Base-by-base conservation (phyloP, 331 rosid genomes). In the Cucumis variabilis region DNA sequence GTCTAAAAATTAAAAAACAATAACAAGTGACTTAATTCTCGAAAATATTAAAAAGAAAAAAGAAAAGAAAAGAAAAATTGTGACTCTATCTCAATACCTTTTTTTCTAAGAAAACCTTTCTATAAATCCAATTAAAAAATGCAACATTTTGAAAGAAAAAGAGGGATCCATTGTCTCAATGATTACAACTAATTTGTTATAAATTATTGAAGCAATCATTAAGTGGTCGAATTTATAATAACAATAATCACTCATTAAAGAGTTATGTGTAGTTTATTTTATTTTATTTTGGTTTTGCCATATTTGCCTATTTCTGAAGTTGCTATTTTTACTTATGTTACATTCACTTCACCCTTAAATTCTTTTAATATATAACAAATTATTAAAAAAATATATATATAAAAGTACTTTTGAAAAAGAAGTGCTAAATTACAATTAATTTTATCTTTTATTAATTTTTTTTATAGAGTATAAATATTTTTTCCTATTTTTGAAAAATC, bases 201-300 rank as follows among this genome's bases (percentile, higher is more conserved):
- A 69, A 69, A 27, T 69, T 69, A 69, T 69, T 69, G 74, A 28
- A 68, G 74, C 74, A 69, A 27, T 27, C 74, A 25, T 69, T 27
- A 69, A 28, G 0, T 69, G 37, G 41, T 70, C 2, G 44, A 70
- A 70, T 6, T 70, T 15, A 70, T 70, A 70, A 70, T 70, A 28
- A 30, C 1, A 27, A 27, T 28, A 69, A 69, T 69, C 41, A 63
- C 68, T 8, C 68, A 20, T 63, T 63, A 63, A 63, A 14, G 65
- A 1, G 65, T 58, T 53, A 13, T 63, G 71, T 66, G 30, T 11
- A 66, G 30, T 66, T n/a, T n/a, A 3, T 11, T n/a, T n/a, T 11
- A 66, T 69, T n/a, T 67, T 12, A 9, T 7, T 51, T 53, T 13
- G 1, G 4, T 66, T 11, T n/a, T 13, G 20, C 75, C 23, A 27